Base-by-base conservation (phyloP, 2,329 filamentous ascomycete species). In the Phaeosphaeria sp. region DNA sequence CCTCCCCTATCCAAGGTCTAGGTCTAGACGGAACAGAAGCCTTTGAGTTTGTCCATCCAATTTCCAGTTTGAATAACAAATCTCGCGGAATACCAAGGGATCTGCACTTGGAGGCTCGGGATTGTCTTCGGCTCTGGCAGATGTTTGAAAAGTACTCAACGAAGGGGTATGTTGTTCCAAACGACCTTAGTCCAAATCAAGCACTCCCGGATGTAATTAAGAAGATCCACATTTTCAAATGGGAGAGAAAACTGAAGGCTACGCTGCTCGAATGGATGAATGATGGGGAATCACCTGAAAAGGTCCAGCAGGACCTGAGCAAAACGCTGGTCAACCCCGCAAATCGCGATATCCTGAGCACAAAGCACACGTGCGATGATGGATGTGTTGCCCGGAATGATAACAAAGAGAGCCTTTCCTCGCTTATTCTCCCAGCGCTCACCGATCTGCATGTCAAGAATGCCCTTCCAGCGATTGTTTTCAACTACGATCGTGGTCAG, bases 391-490 rank as follows among this genome's bases (percentile, higher is more conserved):
- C n/a, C n/a, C n/a, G n/a, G n/a, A n/a, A n/a, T n/a, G n/a, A n/a
- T n/a, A n/a, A n/a, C n/a, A n/a, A n/a, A n/a, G n/a, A n/a, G n/a
- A n/a, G n/a, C n/a, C n/a, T n/a, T n/a, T n/a, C n/a, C n/a, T n/a
- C n/a, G n/a, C n/a, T n/a, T n/a, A n/a, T n/a, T n/a, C n/a, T n/a
- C n/a, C n/a, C n/a, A n/a, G n/a, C n/a, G n/a, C n/a, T n/a, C n/a
- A n/a, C n/a, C n/a, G n/a, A n/a, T n/a, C n/a, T n/a, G 82, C 10
- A 86, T 84, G 2, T 76, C 90, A 18, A 87, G 55, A 84, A 86
- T 54, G 89, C 88, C 0, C 80, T 94, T 0, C 91, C 90, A 0
- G 90, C 89, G 0, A 87, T 94, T 11, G 73, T 93, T 1, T 94
- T 94, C 80, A 91, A 91, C 69, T 94, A 91, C 65, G 89, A 93